These are phyloP conservation scores for Sphaerostilbella broomeana DNA, from an alignment of 2,329 filamentous ascomycete species.

Conservation along the genomic window DNA sequence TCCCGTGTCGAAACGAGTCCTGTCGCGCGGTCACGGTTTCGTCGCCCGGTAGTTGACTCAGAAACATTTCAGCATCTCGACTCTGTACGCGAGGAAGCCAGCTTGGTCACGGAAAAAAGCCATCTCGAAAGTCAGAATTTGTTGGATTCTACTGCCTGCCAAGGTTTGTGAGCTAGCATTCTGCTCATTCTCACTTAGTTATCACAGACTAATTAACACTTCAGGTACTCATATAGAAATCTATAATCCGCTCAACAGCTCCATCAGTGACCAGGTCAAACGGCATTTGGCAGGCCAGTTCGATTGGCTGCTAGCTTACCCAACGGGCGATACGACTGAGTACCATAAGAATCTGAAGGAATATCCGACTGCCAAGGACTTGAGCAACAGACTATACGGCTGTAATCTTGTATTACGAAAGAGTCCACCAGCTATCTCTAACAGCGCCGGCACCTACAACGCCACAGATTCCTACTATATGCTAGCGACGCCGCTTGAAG, in stretches of 20 bases:
- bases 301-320: constrained; percentile 42
- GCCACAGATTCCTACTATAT: constrained; percentile 38
- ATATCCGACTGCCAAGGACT: constrained; percentile 7
- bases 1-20: constrained; percentile 12
- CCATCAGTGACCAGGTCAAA: constrained; percentile 29
- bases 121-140: constrained; percentile 4
- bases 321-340: constrained; percentile 22
- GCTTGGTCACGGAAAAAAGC: constrained; percentile 1
- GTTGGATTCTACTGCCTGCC: constrained; percentile 1
- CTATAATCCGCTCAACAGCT: constrained; percentile 10
- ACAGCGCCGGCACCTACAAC: constrained; percentile 14
- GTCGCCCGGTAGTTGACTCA: constrained; percentile 25
- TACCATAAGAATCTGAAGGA: constrained; percentile 9
- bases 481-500: constrained; percentile 39
- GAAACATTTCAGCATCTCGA: constrained; percentile 30
- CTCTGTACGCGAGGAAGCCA: constrained; percentile 26
- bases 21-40: constrained; percentile 17
- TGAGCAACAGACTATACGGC: constrained; percentile 37
- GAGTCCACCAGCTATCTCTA: constrained; percentile 18
- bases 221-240: constrained; percentile 5
- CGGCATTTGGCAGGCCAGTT: constrained; percentile 44
- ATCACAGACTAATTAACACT: constrained; percentile 6
- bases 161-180: constrained; percentile 11
- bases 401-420: constrained; percentile 45
- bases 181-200: constrained; percentile 1